Base-by-base conservation (phyloP, 805 yeast species). In the Nakazawaea peltata region DNA sequence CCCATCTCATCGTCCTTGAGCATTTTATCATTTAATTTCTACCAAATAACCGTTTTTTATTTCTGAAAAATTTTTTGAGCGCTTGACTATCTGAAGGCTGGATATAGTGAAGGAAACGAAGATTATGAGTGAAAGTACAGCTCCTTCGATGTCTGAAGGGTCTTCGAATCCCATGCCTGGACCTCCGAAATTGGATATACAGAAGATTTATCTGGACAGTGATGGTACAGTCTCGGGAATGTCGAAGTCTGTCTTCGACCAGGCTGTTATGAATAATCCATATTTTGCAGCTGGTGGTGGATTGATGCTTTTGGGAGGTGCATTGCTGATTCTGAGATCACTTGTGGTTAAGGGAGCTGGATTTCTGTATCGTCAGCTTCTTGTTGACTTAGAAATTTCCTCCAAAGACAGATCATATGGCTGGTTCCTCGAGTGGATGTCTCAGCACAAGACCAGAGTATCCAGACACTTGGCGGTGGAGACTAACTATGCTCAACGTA, bases 211-310 rank as follows among this genome's bases (percentile, higher is more conserved):
- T 63, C 7, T 24, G 7, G 39, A 43, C n/a, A 34, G 41, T 23
- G 71, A 63, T 42, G 72, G 72, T 19, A 38, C 64, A 2, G 28
- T 55, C 16, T 22, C 44, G 26, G 64, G 65, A 8, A 51, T 59
- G 54, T 51, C 59, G 9, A 39, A 44, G 23, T 53, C 47, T 39
- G 57, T 77, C 4, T 58, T 75, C 47, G 57, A 69, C 28, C 76
- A 74, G 37, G 71, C 76, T 2, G 63, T 82, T 40, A 67, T 67
- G 16, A 69, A 73, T 25, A 90, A 90, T 53, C 97, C 97, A n/a
- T 87, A 86, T 56, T 90, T 92, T 63, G 92, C 97, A 1, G 98
- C 97, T 0, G 98, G 98, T 50, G 96, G 97, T 48, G 98, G 98
- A 0, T 64, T 92, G 27, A 92, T 92, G 98, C 64, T 88, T 3